Evolutionary conservation across 2,329 filamentous ascomycete species (phyloP).

Genomic region (Ascochyta pisi): DNA sequence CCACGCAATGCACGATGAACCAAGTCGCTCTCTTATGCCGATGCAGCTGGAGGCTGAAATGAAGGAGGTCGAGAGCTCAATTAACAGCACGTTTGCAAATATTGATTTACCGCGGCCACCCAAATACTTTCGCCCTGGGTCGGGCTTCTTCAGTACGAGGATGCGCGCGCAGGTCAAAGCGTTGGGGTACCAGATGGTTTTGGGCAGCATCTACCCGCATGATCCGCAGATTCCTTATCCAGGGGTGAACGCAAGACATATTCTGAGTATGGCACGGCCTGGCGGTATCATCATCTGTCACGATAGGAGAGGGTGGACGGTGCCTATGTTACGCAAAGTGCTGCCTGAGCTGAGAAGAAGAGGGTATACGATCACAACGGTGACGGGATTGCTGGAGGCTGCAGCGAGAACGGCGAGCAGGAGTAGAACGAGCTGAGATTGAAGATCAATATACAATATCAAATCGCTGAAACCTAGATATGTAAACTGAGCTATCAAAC

Average conservation of each 20-base stretch:
- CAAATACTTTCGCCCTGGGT: constrained; percentile 82
- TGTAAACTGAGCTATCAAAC: too few species aligned
- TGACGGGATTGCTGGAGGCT: constrained; percentile 50
- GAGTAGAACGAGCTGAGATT: too few species aligned
- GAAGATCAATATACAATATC: too few species aligned
- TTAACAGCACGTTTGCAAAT: constrained; percentile 63
- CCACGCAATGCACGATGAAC: constrained; percentile 88
- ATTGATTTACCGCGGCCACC: constrained; percentile 54
- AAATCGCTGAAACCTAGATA: too few species aligned
- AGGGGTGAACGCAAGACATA: constrained; percentile 75
- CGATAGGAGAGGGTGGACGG: constrained; percentile 82
- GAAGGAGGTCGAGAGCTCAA: constrained; percentile 65
- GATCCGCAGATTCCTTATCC: constrained; percentile 82
- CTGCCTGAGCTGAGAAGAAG: constrained; percentile 72
- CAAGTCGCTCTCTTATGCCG: constrained; percentile 67
- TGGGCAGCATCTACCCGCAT: constrained; percentile 88
- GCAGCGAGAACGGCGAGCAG: not conserved
- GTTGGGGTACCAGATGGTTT: constrained; percentile 74
- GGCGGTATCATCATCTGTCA: constrained; percentile 87
- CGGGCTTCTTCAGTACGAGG: constrained; percentile 76
- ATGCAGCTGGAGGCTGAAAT: constrained; percentile 70
- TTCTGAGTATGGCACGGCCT: constrained; percentile 78
- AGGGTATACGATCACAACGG: constrained; percentile 75
- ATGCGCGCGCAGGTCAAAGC: constrained; percentile 68
- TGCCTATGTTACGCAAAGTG: constrained; percentile 76